These are phyloP conservation scores for Aegilops umbellulata DNA, from an alignment of 176 grass and related monocot genomes.

Conservation along the genomic window DNA sequence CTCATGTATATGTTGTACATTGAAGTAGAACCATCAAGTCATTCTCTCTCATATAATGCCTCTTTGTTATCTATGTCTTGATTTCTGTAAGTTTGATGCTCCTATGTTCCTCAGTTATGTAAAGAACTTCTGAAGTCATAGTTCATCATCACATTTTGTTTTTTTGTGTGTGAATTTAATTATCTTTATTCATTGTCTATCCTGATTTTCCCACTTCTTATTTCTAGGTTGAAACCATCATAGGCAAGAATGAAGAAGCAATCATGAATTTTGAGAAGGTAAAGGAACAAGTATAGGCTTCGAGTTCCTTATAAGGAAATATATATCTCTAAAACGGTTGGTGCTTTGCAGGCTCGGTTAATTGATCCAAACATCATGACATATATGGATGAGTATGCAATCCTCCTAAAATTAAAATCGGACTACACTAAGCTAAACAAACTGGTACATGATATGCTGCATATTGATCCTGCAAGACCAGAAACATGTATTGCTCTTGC, in stretches of 20 bases:
- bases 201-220: conserved; percentile 30
- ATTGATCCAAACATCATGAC: conserved; percentile 81
- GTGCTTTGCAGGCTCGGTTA: conserved; percentile 55
- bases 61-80: conserved; percentile 21
- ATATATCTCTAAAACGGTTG: conserved; percentile 1
- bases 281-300: conserved; percentile 37
- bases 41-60: neutral
- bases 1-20: neutral
- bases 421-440: conserved; percentile 89
- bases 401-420: conserved; percentile 82
- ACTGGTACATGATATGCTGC: conserved; percentile 91
- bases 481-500: conserved; percentile 90
- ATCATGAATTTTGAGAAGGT: conserved; percentile 99
- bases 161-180: conserved; percentile 16
- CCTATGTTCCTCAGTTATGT: neutral
- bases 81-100: neutral
- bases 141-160: neutral
- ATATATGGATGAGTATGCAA: conserved; percentile 99
- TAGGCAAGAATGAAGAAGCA: conserved; percentile 86
- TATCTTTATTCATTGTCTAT: neutral
- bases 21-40: neutral
- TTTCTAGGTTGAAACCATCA: conserved; percentile 85
- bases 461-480: conserved; percentile 84
- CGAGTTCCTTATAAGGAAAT: neutral
- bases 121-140: conserved; percentile 1